Conservation (phyloP, 2,329 filamentous ascomycete species). For the Arthroderma sp. region DNA sequence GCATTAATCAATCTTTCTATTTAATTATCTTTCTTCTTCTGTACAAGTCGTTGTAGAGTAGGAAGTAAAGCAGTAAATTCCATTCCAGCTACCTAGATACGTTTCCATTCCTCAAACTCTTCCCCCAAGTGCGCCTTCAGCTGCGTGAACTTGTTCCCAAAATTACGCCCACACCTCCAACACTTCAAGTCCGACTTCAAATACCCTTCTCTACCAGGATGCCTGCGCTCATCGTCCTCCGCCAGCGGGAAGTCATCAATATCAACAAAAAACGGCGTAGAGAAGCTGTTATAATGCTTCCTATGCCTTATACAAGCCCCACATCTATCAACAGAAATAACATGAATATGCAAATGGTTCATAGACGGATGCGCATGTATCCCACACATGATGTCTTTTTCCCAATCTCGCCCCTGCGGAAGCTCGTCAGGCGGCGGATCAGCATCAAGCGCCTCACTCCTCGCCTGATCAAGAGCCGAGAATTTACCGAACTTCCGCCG, state of each 20-base stretch:
- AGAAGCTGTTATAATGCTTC: conserved; percentile 90
- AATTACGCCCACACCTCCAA: conserved; percentile 70
- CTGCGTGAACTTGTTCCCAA: conserved; percentile 59
- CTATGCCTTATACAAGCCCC: conserved; percentile 60
- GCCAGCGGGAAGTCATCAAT: conserved; percentile 69
- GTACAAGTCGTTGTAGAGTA: not conserved
- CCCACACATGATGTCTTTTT: conserved; percentile 59
- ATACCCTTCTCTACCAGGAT: conserved; percentile 47
- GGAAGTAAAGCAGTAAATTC: not conserved
- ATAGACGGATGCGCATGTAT: conserved; percentile 84
- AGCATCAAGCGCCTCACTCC: conserved; percentile 54
- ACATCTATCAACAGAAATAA: conserved; percentile 68
- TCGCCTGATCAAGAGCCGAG: conserved; percentile 51
- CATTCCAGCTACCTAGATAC: conserved; percentile 40
- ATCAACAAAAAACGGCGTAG: conserved; percentile 68
- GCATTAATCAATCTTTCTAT: conserved; percentile 4
- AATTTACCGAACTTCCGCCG: conserved; percentile 52
- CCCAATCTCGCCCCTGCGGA: conserved; percentile 68
- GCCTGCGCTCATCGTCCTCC: conserved; percentile 50
- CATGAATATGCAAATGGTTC: conserved; percentile 82
- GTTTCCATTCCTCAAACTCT: conserved; percentile 68
- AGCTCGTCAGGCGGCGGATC: conserved; percentile 39
- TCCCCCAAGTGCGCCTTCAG: conserved; percentile 63
- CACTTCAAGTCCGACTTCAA: conserved; percentile 57
- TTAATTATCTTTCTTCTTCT: not conserved